Evolutionary conservation across 495 filamentous ascomycete species (phyloP).

Genomic region (Aspergillus haitiensis): DNA sequence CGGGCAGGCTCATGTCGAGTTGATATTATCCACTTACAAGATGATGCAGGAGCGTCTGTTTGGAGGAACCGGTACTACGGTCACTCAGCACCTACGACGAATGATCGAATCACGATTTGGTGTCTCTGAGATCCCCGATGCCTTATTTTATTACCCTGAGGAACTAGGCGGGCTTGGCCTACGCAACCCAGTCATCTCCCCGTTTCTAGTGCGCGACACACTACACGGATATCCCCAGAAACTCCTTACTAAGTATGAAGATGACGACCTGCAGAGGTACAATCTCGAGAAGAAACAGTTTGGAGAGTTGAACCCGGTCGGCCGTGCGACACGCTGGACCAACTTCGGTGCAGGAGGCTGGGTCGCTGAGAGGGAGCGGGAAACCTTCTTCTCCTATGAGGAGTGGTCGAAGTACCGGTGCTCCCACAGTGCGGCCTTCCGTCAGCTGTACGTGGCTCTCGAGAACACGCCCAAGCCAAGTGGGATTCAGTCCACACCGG

Average conservation of each 20-base stretch:
- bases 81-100: constrained; percentile 52
- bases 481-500: constrained; percentile 17
- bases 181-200: constrained; percentile 53
- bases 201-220: constrained; percentile 40
- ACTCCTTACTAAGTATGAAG: constrained; percentile 36
- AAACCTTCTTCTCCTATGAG: constrained; percentile 48
- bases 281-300: constrained; percentile 33
- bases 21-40: constrained; percentile 53
- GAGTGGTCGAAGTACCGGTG: constrained; percentile 50
- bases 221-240: constrained; percentile 33
- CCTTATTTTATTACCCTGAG: constrained; percentile 56
- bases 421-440: constrained; percentile 24
- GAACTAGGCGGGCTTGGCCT: constrained; percentile 57
- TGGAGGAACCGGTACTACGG: constrained; percentile 34
- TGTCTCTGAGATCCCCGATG: constrained; percentile 55
- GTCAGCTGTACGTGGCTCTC: constrained; percentile 27
- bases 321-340: constrained; percentile 14
- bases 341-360: constrained; percentile 6
- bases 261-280: constrained; percentile 41
- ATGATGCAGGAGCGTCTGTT: constrained; percentile 56
- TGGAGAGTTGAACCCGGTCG: constrained; percentile 19
- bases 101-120: constrained; percentile 52
- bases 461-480: constrained; percentile 24
- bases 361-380: background rate
- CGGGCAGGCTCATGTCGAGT: constrained; percentile 55